Evolutionary conservation across 495 filamentous ascomycete species (phyloP).

Genomic region (Coniosporium apollinis): DNA sequence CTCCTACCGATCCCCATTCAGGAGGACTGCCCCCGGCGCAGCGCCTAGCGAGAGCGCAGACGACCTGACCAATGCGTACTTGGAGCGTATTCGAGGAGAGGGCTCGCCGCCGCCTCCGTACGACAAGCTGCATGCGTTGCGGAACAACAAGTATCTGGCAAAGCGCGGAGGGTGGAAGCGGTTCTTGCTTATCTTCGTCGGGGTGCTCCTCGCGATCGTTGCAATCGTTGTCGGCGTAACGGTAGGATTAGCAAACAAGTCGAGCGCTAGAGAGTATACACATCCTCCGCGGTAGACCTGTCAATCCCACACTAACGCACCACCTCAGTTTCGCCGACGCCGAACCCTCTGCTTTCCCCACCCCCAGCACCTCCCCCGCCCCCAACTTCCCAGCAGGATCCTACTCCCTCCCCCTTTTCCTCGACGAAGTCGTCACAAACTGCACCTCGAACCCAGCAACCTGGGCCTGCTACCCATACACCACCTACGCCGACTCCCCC

Average conservation of each 20-base stretch:
- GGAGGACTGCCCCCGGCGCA: no score
- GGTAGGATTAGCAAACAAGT: slow-evolving; percentile 35
- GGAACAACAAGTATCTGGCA: slow-evolving; percentile 12
- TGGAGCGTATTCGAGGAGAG: neutral
- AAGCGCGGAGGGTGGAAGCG: slow-evolving; percentile 19
- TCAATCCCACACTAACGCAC: neutral
- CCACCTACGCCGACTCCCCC: slow-evolving; percentile 24
- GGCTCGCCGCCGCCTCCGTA: slow-evolving; percentile 4
- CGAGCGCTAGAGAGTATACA: neutral
- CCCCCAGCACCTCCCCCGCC: neutral
- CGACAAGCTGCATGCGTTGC: slow-evolving; percentile 4
- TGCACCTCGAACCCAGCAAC: slow-evolving; percentile 33
- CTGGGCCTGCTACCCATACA: slow-evolving; percentile 40
- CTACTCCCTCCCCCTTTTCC: slow-evolving; percentile 36
- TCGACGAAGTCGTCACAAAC: slow-evolving; percentile 29
- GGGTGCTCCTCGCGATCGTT: slow-evolving; percentile 30
- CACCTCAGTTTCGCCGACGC: neutral
- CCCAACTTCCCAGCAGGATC: slow-evolving; percentile 35
- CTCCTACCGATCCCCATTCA: neutral
- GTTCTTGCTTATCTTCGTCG: slow-evolving; percentile 6
- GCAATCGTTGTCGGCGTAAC: slow-evolving; percentile 36
- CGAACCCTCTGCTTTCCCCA: neutral
- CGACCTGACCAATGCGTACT: no score
- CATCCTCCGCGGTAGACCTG: neutral
- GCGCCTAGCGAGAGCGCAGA: no score